These are phyloP conservation scores for Phytophthora nicotianae DNA, from an alignment of 352 stramenopile species.

Conservation along the genomic window DNA sequence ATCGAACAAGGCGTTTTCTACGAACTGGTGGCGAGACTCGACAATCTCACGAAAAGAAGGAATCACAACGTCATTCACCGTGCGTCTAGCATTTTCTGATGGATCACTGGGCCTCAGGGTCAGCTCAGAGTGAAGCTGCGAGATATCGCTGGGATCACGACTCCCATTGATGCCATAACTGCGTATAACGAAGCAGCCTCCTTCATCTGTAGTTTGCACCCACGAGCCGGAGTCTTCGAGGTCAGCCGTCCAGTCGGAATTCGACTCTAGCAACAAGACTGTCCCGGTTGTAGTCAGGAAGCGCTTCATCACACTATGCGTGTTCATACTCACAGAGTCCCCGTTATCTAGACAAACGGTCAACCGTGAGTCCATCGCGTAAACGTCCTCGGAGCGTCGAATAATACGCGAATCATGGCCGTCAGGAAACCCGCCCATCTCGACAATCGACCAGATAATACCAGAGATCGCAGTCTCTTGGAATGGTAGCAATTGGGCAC, in stretches of 20 bases:
- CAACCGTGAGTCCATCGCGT: constrained; percentile 2
- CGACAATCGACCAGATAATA: constrained; percentile 3
- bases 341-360: background rate
- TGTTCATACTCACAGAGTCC: background rate
- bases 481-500: background rate
- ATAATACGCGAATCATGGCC: background rate
- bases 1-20: background rate
- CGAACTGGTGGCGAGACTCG: background rate
- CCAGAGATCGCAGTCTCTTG: background rate
- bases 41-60: background rate
- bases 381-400: constrained; percentile 2
- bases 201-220: background rate
- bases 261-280: background rate
- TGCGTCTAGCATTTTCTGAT: background rate
- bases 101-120: background rate
- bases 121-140: background rate
- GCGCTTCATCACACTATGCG: background rate
- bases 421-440: constrained; percentile 3
- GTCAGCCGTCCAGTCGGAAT: background rate
- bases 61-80: background rate
- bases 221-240: background rate
- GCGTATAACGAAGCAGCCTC: background rate
- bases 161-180: background rate
- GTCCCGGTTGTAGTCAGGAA: background rate
- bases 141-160: background rate